Percentiles rank a stretch among this genome's conserved stretches.
Evolutionary conservation across 345 rosid genomes (phyloP).

Genomic region (Draba incana): DNA sequence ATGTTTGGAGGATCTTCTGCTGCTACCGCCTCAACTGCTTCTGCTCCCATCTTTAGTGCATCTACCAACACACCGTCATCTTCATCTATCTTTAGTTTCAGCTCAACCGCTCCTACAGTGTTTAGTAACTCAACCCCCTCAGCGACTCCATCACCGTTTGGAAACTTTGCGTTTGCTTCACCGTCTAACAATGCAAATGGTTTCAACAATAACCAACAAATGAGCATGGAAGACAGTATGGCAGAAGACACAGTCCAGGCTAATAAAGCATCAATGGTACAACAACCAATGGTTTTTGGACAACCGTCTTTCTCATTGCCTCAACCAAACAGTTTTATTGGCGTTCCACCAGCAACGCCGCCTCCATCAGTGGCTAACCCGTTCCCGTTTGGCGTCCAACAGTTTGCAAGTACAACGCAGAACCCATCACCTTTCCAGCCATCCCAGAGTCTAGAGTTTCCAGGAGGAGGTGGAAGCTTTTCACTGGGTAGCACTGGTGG

Average conservation of each 20-base stretch:
- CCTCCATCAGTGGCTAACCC: conserved; percentile 51
- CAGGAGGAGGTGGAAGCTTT: conserved; percentile 68
- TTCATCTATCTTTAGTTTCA: conserved; percentile 55
- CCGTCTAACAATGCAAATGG: conserved; percentile 34
- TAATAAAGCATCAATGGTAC: conserved; percentile 44
- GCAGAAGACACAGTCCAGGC: conserved; percentile 88
- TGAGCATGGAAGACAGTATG: conserved; percentile 96
- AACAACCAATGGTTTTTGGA: conserved; percentile 43
- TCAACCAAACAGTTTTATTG: conserved; percentile 46
- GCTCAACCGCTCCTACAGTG: conserved; percentile 51
- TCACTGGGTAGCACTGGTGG: conserved; percentile 81
- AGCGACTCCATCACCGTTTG: conserved; percentile 54
- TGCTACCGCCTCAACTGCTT: conserved; percentile 34
- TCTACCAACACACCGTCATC: conserved; percentile 49
- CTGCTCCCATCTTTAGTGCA: conserved; percentile 53
- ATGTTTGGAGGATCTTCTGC: conserved; percentile 56
- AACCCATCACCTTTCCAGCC: conserved; percentile 65
- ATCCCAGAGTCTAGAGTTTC: conserved; percentile 63
- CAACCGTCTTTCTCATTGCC: conserved; percentile 52
- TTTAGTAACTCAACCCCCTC: conserved; percentile 55
- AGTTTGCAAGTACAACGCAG: conserved; percentile 45
- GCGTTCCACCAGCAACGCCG: conserved; percentile 39
- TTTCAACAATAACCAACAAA: conserved; percentile 64
- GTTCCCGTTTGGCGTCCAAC: conserved; percentile 75
- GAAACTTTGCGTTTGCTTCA: conserved; percentile 49